phyloP scores from a whole-genome alignment of 805 yeast species.

The Yarrowia sp. region DNA sequence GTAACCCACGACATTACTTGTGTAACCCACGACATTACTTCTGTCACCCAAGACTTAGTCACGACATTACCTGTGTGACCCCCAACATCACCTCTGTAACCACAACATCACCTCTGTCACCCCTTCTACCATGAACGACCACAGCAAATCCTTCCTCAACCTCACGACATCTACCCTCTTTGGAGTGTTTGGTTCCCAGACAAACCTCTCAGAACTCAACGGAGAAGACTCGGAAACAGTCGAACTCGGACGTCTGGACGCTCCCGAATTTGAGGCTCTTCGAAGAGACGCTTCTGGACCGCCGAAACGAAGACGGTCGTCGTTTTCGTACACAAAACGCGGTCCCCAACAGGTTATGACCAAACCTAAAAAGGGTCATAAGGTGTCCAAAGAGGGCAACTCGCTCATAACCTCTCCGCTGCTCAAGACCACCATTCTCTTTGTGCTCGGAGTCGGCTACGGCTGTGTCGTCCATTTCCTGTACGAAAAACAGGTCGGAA shows the following conservation, averaged over 20 bases:
- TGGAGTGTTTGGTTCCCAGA: slow-evolving; percentile 53
- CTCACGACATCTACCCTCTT: slow-evolving; percentile 49
- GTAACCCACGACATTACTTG: no score
- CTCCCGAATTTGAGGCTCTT: slow-evolving; percentile 14
- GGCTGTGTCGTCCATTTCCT: slow-evolving; percentile 28
- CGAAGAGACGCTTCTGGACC: slow-evolving; percentile 32
- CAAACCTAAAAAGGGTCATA: neutral
- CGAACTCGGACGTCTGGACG: slow-evolving; percentile 30
- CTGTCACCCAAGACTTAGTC: no score
- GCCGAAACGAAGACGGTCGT: slow-evolving; percentile 26
- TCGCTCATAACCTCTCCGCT: neutral
- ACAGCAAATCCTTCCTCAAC: slow-evolving; percentile 43
- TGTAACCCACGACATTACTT: no score
- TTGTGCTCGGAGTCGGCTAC: slow-evolving; percentile 32
- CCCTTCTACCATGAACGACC: slow-evolving; percentile 14
- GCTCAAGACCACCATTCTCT: slow-evolving; percentile 15
- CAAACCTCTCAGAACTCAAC: slow-evolving; percentile 51
- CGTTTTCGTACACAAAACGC: slow-evolving; percentile 5
- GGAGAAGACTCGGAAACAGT: slow-evolving; percentile 45
- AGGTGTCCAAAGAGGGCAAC: neutral
- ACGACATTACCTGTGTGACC: no score
- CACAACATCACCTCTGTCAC: neutral
- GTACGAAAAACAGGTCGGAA: slow-evolving; percentile 21
- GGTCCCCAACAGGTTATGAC: neutral
- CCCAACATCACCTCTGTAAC: no score